A percentile compares a stretch with the other conserved stretches of the same genome.
Conservation (phyloP, 257 asterid genomes). For the Jacaranda copaia region DNA sequence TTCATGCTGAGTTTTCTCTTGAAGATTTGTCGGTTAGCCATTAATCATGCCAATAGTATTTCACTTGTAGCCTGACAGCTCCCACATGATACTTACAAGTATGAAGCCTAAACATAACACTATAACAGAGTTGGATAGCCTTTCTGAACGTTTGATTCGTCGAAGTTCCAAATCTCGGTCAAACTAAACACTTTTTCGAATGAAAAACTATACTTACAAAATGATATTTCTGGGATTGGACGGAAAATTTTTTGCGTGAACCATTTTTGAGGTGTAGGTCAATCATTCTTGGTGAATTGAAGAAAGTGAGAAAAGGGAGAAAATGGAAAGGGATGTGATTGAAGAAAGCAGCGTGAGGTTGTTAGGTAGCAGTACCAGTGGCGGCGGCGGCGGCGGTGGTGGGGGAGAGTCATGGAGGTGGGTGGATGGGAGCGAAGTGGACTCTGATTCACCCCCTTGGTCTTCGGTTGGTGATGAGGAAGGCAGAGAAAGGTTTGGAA, state of each 20-base stretch:
- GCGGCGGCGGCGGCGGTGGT: constrained; percentile 48
- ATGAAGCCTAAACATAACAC: not conserved
- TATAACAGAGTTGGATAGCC: not conserved
- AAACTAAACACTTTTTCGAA: not conserved
- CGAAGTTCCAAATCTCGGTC: not conserved
- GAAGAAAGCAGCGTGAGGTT: constrained; percentile 70
- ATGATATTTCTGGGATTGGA: constrained; percentile 27
- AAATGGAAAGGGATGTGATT: constrained; percentile 70
- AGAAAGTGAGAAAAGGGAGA: not conserved
- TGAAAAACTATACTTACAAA: not conserved
- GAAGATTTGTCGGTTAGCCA: not conserved
- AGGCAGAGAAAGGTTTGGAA: constrained; percentile 62
- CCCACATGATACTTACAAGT: constrained; percentile 3
- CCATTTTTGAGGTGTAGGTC: constrained; percentile 20
- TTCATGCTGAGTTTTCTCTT: not conserved
- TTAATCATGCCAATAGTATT: constrained; percentile 23
- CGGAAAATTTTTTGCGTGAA: not conserved
- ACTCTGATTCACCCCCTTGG: constrained; percentile 70
- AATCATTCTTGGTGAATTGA: constrained; percentile 13
- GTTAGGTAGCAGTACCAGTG: constrained; percentile 48
- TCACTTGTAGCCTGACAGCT: not conserved
- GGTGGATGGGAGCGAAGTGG: constrained; percentile 99
- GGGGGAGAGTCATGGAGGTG: constrained; percentile 71
- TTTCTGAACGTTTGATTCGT: constrained; percentile 1
- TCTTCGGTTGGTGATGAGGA: constrained; percentile 51